A percentile compares a stretch with the other conserved stretches of the same genome.
Conservation (phyloP, 306 rosid species). For the Cyamopsis tetragonoloba region DNA sequence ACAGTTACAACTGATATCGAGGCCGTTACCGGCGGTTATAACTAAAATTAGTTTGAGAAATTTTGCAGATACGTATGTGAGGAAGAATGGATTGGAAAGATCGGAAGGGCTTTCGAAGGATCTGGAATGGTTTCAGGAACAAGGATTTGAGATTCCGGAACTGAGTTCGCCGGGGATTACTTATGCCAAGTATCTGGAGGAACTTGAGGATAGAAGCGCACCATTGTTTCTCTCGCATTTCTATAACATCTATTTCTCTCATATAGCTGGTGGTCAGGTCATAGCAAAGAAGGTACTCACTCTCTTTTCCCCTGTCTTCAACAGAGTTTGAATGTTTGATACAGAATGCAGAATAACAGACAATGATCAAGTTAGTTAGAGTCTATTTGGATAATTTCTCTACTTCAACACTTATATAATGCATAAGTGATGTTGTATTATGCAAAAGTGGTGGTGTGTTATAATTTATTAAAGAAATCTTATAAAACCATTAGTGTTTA, state of each 20-base stretch:
- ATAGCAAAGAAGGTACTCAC: conserved; percentile 57
- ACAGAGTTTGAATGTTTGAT: no score
- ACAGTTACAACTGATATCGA: neutral
- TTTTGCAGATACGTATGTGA: conserved; percentile 62
- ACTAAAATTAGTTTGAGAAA: neutral
- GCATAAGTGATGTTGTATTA: no score
- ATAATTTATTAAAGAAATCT: no score
- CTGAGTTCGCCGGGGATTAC: conserved; percentile 63
- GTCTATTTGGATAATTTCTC: no score
- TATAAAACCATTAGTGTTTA: no score
- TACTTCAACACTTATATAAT: no score
- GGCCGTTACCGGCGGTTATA: no score
- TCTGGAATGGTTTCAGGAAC: conserved; percentile 58
- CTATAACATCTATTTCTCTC: conserved; percentile 79
- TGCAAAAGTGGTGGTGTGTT: no score
- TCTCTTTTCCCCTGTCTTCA: neutral
- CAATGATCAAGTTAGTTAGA: no score
- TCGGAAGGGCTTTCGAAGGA: conserved; percentile 58
- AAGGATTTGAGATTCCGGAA: conserved; percentile 52
- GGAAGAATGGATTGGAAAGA: conserved; percentile 85
- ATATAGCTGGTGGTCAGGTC: conserved; percentile 76
- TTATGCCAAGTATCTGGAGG: conserved; percentile 65
- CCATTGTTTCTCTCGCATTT: conserved; percentile 83
- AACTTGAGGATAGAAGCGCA: conserved; percentile 53
- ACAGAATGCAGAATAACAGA: no score